A percentile compares a stretch with the other conserved stretches of the same genome.
These are phyloP conservation scores for Aspergillus candidus DNA, from an alignment of 2,329 filamentous ascomycete species.

Conservation along the genomic window DNA sequence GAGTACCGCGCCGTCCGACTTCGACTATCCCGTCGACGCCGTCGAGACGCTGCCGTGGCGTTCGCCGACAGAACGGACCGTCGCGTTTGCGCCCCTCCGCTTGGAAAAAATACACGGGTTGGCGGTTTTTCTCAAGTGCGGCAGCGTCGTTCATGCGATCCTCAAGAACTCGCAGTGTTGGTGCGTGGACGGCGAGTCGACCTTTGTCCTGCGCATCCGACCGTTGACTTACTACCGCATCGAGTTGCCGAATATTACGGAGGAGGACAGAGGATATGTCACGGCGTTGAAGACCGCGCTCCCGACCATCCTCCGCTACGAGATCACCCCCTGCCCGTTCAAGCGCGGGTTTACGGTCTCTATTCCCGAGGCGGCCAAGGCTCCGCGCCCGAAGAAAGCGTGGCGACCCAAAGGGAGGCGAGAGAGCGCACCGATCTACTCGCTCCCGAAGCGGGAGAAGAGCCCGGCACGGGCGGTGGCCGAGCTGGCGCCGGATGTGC, in stretches of 20 bases:
- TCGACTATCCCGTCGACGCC: conserved; percentile 46
- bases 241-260: conserved; percentile 64
- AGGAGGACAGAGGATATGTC: conserved; percentile 59
- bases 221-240: conserved; percentile 85
- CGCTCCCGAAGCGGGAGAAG: conserved; percentile 11
- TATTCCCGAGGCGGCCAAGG: conserved; percentile 62
- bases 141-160: conserved; percentile 76
- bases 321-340: conserved; percentile 84
- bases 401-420: conserved; percentile 58
- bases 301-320: conserved; percentile 70
- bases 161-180: conserved; percentile 87
- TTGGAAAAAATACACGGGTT: conserved; percentile 83
- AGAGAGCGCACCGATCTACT: conserved; percentile 23
- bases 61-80: conserved; percentile 70
- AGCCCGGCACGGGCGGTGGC: conserved; percentile 8
- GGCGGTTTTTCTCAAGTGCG: conserved; percentile 82
- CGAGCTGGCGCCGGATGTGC: conserved; percentile 16
- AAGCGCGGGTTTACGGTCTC: conserved; percentile 68
- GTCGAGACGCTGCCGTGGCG: conserved; percentile 65
- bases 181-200: conserved; percentile 79
- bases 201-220: conserved; percentile 80
- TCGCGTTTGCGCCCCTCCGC: conserved; percentile 72
- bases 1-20: conserved; percentile 34
- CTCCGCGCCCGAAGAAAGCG: conserved; percentile 60
- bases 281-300: conserved; percentile 64